Conservation (phyloP, 352 stramenopile genomes). For the Pythium dissotocum region DNA sequence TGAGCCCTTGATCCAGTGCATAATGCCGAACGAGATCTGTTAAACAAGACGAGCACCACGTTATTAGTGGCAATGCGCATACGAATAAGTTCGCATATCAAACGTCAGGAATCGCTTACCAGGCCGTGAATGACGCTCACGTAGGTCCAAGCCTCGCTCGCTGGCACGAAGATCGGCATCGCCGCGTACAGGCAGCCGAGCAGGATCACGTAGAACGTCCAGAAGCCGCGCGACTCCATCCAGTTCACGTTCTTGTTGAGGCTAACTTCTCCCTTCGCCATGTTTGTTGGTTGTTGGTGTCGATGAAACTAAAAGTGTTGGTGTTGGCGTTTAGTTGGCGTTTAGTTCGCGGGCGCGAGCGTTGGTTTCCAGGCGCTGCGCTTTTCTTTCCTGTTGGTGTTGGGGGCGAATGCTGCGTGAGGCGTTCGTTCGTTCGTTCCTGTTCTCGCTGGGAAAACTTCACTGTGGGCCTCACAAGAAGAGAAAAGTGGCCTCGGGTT, state of each 20-base stretch:
- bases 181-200: slow-evolving; percentile 76
- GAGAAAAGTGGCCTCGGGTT: slow-evolving; percentile 4
- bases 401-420: background rate
- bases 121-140: slow-evolving; percentile 87
- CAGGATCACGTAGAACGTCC: slow-evolving; percentile 85
- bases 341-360: background rate
- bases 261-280: slow-evolving; percentile 43
- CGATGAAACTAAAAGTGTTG: background rate
- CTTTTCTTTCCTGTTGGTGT: background rate
- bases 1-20: slow-evolving; percentile 96
- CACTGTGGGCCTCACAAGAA: slow-evolving; percentile 5
- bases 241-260: slow-evolving; percentile 92
- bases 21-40: slow-evolving; percentile 91
- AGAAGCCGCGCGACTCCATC: slow-evolving; percentile 89
- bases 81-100: background rate
- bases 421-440: slow-evolving; percentile 26
- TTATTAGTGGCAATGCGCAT: background rate
- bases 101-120: slow-evolving; percentile 37
- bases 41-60: slow-evolving; percentile 1
- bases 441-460: slow-evolving; percentile 10
- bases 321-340: slow-evolving; percentile 21
- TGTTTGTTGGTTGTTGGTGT: slow-evolving; percentile 16
- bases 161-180: slow-evolving; percentile 75
- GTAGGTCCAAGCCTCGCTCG: slow-evolving; percentile 72
- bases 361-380: slow-evolving; percentile 6